Base-by-base conservation (phyloP, 2,329 filamentous ascomycete genomes). In the Xylariomycetidae sp. region DNA sequence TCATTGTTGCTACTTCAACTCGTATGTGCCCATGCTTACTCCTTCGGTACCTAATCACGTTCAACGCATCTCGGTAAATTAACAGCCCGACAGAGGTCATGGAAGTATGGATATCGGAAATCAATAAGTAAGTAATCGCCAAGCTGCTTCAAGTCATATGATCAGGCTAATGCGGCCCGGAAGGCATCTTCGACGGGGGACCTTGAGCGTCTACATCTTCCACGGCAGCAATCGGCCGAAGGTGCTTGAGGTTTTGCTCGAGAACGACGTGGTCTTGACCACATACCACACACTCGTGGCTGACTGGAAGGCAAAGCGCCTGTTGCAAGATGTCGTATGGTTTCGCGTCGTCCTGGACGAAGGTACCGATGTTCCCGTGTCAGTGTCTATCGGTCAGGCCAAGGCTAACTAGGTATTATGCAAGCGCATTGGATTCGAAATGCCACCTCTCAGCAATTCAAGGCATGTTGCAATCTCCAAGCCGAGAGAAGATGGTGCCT, bases 351-450 rank as follows among this genome's bases (percentile, higher is more conserved):
- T 39, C 18, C 29, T 39, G 10, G 37, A 39, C 8, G 37, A 39
- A 29, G 33, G 37, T 39, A 39, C 12, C 10, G n/a, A 18, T 10
- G 14, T 10, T 14, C n/a, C 9, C 9, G 16, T 10, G 9, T 5
- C 4, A 10, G 8, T n/a, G n/a, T n/a, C n/a, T n/a, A n/a, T n/a
- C n/a, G n/a, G n/a, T n/a, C 34, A 16, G 10, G 26, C 12, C 2
- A 15, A 10, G 24, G 17, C n/a, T 23, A 38, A 31, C 35, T 3
- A n/a, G n/a, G n/a, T n/a, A n/a, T n/a, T n/a, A n/a, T n/a, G n/a
- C n/a, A n/a, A n/a, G n/a, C n/a, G n/a, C 31, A 39, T 25, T 28
- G 25, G 31, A 41, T 41, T 9, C 32, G 35, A 16, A 41, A 41
- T 25, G 4, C 20, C 23, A 14, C 17, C 4, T 33, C 30, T 7